Percentiles rank a stretch among this genome's conserved stretches.
Evolutionary conservation across 257 asterid species (phyloP).

Genomic region (Leonotis leonurus): DNA sequence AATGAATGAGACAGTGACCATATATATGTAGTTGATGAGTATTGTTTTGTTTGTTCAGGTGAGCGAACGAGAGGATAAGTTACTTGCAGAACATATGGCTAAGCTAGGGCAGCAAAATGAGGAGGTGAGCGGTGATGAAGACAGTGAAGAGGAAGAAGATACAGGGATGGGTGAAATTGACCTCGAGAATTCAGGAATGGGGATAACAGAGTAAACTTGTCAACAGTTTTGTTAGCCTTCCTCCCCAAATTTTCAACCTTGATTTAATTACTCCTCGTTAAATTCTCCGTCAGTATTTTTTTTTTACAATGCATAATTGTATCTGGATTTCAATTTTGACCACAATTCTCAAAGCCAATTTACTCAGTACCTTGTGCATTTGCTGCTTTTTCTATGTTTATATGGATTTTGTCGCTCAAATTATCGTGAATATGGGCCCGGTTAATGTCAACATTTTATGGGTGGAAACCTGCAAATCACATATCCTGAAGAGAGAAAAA

Average conservation of each 20-base stretch:
- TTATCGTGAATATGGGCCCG: no score
- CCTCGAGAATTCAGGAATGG: constrained; percentile 44
- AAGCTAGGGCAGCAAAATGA: constrained; percentile 63
- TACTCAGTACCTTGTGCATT: background rate
- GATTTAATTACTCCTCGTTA: background rate
- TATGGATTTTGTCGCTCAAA: background rate
- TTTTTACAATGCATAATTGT: background rate
- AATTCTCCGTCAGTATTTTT: background rate
- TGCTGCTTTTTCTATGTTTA: background rate
- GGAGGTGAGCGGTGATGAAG: constrained; percentile 87
- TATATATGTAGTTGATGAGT: background rate
- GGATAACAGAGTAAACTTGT: constrained; percentile 28
- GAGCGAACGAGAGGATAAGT: constrained; percentile 91
- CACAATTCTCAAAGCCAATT: background rate
- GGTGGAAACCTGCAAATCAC: no score
- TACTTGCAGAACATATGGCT: constrained; percentile 76
- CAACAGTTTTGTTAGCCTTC: background rate
- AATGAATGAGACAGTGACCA: background rate
- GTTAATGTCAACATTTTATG: background rate
- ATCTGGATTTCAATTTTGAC: background rate
- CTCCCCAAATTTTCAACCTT: background rate
- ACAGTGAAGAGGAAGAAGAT: constrained; percentile 90
- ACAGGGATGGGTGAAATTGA: constrained; percentile 95
- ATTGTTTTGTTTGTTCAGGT: constrained; percentile 41
- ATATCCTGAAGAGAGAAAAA: no score